Conservation (phyloP, 192 early-diverging fungal species). For the Backusella luteola region DNA sequence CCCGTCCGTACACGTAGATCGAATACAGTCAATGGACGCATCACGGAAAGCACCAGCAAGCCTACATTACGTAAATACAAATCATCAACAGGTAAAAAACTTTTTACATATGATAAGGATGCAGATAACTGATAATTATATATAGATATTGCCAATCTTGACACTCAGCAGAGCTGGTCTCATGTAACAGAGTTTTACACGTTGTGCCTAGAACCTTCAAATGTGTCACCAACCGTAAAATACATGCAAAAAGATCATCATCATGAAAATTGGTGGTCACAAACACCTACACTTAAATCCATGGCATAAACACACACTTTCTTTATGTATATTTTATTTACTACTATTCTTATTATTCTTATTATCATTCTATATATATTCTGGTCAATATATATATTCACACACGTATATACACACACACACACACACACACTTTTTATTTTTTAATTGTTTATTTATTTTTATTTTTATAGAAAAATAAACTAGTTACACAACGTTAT, state of each 20-base stretch:
- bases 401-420: not conserved
- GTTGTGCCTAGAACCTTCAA: not conserved
- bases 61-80: not conserved
- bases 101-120: not conserved
- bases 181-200: not conserved
- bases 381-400: not conserved
- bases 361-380: not conserved
- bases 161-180: slow-evolving; percentile 5
- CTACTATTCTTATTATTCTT: not conserved
- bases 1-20: not conserved
- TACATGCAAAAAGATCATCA: not conserved
- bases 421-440: not conserved
- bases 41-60: not conserved
- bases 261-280: slow-evolving; percentile 1
- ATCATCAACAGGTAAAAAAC: not conserved
- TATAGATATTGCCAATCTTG: not conserved
- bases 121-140: not conserved
- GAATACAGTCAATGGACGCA: not conserved
- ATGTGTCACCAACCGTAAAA: not conserved
- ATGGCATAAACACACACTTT: not conserved
- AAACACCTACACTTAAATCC: not conserved
- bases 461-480: slow-evolving; percentile 1
- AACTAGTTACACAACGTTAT: not conserved
- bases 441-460: not conserved
- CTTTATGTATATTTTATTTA: not conserved